phyloP scores from a whole-genome alignment of 2,329 filamentous ascomycete genomes.

The Hypoxylon sp. region DNA sequence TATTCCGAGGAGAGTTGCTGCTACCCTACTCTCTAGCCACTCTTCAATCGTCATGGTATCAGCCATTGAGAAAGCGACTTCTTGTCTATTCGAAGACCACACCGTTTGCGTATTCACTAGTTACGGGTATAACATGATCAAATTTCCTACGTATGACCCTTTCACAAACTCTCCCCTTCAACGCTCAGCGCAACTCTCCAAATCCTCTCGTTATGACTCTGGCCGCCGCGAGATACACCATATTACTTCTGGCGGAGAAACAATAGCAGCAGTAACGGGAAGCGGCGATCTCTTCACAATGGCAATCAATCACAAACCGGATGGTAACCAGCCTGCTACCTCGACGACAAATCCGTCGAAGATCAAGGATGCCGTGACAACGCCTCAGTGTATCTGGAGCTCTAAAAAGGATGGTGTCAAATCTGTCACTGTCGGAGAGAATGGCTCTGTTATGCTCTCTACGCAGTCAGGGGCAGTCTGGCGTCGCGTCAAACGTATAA shows the following conservation, averaged over 20 bases:
- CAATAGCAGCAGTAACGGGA: constrained; percentile 88
- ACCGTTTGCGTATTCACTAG: constrained; percentile 96
- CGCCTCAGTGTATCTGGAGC: constrained; percentile 88
- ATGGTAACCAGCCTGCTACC: constrained; percentile 70
- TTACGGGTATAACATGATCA: constrained; percentile 93
- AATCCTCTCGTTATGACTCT: constrained; percentile 75
- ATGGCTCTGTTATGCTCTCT: constrained; percentile 94
- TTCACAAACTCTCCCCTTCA: constrained; percentile 78
- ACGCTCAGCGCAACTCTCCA: constrained; percentile 69
- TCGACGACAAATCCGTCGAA: constrained; percentile 95
- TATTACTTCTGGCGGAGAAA: constrained; percentile 89
- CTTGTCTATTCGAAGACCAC: constrained; percentile 85
- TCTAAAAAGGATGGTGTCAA: constrained; percentile 87
- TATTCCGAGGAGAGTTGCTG: constrained; percentile 87
- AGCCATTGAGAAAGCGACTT: constrained; percentile 91
- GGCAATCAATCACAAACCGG: constrained; percentile 77
- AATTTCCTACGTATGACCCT: constrained; percentile 81
- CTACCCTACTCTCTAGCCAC: constrained; percentile 78
- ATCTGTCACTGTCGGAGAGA: constrained; percentile 90
- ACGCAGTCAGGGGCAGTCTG: constrained; percentile 94
- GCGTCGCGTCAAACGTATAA: constrained; percentile 86
- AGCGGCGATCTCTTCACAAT: constrained; percentile 92
- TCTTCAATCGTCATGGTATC: constrained; percentile 83
- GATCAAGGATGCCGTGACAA: constrained; percentile 84
- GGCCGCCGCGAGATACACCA: constrained; percentile 78